Evolutionary conservation across 1,139 yeast genomes (phyloP).

Genomic region (Pneumocystis canis): DNA sequence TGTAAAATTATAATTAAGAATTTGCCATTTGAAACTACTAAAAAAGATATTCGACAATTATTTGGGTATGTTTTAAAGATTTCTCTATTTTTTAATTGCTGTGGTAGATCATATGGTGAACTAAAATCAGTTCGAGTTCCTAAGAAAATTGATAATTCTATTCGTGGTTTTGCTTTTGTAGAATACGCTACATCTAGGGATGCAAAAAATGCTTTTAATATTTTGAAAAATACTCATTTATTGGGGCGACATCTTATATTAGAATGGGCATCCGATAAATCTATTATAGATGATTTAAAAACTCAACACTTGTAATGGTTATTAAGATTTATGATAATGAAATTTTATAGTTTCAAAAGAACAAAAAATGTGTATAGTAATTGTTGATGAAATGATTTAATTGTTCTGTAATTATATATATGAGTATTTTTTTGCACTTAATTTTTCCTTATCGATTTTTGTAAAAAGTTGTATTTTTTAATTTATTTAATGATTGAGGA

Average conservation of each 20-base stretch:
- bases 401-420: not conserved
- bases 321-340: no score
- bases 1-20: conserved; percentile 81
- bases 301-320: no score
- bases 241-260: conserved; percentile 91
- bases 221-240: conserved; percentile 88
- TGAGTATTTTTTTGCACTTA: not conserved
- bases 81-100: conserved; percentile 21
- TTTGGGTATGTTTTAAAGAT: conserved; percentile 37
- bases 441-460: not conserved
- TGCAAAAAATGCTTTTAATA: conserved; percentile 91
- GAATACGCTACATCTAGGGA: conserved; percentile 80
- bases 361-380: no score
- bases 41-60: conserved; percentile 78
- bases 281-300: conserved; percentile 24
- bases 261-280: conserved; percentile 78
- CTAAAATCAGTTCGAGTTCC: conserved; percentile 92
- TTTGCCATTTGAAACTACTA: conserved; percentile 88
- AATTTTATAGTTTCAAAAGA: no score
- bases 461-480: not conserved
- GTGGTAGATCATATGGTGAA: conserved; percentile 49
- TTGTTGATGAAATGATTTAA: no score
- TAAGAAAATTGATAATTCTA: conserved; percentile 82
- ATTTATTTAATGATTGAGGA: not conserved
- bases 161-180: conserved; percentile 96